phyloP scores from a whole-genome alignment of 495 filamentous ascomycete species.

The Penicillium cataractarum region DNA sequence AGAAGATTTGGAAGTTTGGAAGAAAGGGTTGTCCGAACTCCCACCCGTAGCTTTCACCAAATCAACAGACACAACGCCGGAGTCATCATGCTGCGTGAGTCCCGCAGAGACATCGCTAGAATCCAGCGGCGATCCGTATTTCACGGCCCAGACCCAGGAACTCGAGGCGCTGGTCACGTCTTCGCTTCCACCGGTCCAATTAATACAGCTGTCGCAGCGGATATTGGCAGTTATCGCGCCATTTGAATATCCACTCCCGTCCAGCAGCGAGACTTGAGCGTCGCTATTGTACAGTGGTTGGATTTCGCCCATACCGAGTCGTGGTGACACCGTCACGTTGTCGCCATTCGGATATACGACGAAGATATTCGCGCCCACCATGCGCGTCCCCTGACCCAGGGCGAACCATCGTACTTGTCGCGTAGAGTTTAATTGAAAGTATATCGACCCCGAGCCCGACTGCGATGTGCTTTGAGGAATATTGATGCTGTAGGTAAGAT shows the following conservation, averaged over 20 bases:
- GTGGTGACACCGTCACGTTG: conserved; percentile 65
- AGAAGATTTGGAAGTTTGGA: conserved; percentile 3
- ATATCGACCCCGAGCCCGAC: conserved; percentile 48
- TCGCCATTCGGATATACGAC: conserved; percentile 62
- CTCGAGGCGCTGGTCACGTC: conserved; percentile 47
- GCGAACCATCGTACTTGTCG: conserved; percentile 63
- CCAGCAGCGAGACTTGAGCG: conserved; percentile 59
- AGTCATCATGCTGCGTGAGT: conserved; percentile 62
- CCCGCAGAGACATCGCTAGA: conserved; percentile 48
- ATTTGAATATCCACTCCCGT: conserved; percentile 58
- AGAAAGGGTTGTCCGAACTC: conserved; percentile 65
- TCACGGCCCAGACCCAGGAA: conserved; percentile 71
- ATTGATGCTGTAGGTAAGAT: conserved; percentile 37
- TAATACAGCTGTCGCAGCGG: conserved; percentile 58
- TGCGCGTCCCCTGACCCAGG: conserved; percentile 62
- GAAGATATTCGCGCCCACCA: conserved; percentile 72
- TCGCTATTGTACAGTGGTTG: conserved; percentile 56
- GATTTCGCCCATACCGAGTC: conserved; percentile 54
- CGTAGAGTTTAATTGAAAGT: conserved; percentile 67
- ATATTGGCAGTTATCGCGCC: conserved; percentile 67
- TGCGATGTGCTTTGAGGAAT: conserved; percentile 32
- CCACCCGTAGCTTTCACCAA: conserved; percentile 23
- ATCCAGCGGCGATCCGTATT: conserved; percentile 58
- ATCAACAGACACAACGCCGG: conserved; percentile 18
- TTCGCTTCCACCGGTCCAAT: conserved; percentile 54